Conservation (phyloP, 2,329 filamentous ascomycete species). For the Nectriaceae sp. region DNA sequence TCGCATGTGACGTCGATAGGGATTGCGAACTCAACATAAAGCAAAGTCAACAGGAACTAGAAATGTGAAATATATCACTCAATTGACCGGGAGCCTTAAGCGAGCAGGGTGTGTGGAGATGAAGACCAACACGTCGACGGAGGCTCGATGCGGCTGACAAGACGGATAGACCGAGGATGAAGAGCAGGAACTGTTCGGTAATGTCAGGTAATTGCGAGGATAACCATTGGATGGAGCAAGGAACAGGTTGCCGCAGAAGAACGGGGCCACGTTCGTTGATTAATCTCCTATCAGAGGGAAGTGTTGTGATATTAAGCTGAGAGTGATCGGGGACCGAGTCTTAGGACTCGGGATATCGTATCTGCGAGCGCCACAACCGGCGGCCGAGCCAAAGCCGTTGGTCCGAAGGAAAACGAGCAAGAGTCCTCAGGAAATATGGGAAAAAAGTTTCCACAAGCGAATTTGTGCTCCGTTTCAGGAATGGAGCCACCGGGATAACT, state of each 20-base stretch:
- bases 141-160: neutral
- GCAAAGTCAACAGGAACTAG: neutral
- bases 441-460: conserved; percentile 7
- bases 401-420: conserved; percentile 19
- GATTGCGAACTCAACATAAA: neutral
- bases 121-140: neutral
- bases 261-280: conserved; percentile 15
- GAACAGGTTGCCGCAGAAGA: conserved; percentile 11
- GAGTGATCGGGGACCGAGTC: conserved; percentile 27
- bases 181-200: conserved; percentile 5
- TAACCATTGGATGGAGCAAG: conserved; percentile 19
- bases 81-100: neutral
- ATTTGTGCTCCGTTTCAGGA: conserved; percentile 20
- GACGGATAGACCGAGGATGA: neutral
- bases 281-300: conserved; percentile 3
- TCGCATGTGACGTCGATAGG: neutral
- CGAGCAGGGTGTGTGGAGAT: neutral
- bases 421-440: conserved; percentile 1
- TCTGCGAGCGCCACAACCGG: conserved; percentile 23
- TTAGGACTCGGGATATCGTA: conserved; percentile 22
- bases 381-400: conserved; percentile 32
- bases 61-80: no score
- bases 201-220: conserved; percentile 18
- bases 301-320: conserved; percentile 10
- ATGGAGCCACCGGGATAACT: conserved; percentile 22